These are phyloP conservation scores for Russula emetica DNA, from an alignment of 768 basidiomycete genomes.

Conservation along the genomic window DNA sequence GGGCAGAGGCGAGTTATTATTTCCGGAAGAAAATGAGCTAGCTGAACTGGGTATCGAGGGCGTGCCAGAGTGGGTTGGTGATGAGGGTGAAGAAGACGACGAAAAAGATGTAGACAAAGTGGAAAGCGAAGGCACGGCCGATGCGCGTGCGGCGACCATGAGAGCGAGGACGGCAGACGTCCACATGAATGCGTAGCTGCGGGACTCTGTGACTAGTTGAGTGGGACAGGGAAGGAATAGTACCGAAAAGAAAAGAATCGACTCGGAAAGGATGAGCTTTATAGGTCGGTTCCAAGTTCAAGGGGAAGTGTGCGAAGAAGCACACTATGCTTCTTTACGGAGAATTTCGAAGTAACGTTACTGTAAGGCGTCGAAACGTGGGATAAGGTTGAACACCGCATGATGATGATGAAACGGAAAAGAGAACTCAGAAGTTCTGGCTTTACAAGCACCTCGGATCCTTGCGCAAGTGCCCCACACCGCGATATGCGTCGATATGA, in stretches of 20 bases:
- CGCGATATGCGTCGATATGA: no score
- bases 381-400: no score
- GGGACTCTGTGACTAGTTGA: background rate
- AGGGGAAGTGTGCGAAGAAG: background rate
- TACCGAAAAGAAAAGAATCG: background rate
- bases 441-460: no score
- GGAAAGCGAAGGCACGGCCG: slow-evolving; percentile 10
- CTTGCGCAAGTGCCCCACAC: no score
- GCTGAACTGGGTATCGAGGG: background rate
- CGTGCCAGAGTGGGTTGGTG: background rate
- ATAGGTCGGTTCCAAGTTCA: background rate
- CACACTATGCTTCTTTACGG: no score
- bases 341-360: no score
- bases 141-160: slow-evolving; percentile 4
- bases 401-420: background rate
- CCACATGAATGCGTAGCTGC: slow-evolving; percentile 1
- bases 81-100: background rate
- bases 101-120: background rate
- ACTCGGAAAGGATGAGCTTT: background rate
- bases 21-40: background rate
- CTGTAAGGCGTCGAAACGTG: no score
- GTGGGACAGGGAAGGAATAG: background rate
- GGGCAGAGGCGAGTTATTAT: background rate
- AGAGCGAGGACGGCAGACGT: background rate
- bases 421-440: no score